phyloP scores from a whole-genome alignment of 2,329 filamentous ascomycete species.

The Phaeosphaeria sp. region DNA sequence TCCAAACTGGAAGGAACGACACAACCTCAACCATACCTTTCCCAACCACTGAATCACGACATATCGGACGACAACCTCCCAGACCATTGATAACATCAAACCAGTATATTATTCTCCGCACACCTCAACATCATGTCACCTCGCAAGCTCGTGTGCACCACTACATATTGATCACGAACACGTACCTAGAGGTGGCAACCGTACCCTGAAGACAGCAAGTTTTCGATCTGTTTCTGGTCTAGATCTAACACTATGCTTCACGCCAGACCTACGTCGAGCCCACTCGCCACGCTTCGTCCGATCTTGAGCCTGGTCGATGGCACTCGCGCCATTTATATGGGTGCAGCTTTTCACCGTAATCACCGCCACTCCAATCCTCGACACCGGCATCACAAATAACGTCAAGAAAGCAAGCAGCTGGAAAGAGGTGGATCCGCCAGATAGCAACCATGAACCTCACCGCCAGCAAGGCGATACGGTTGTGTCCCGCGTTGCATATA shows the following conservation, averaged over 20 bases:
- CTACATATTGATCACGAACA: background rate
- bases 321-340: background rate
- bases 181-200: background rate
- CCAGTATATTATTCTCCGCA: background rate
- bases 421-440: background rate
- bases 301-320: background rate
- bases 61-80: background rate
- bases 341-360: background rate
- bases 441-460: background rate
- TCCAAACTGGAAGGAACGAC: background rate
- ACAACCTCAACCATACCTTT: background rate
- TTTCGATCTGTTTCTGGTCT: background rate
- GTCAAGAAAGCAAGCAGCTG: background rate
- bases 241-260: background rate
- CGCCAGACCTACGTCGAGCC: background rate
- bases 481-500: background rate
- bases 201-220: background rate
- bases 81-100: background rate
- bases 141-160: background rate
- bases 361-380: background rate
- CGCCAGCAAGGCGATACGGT: background rate
- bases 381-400: background rate
- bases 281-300: background rate
- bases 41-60: background rate
- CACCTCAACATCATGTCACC: background rate